Base-by-base conservation (phyloP, 345 rosid genomes). In the Pistacia integerrima region DNA sequence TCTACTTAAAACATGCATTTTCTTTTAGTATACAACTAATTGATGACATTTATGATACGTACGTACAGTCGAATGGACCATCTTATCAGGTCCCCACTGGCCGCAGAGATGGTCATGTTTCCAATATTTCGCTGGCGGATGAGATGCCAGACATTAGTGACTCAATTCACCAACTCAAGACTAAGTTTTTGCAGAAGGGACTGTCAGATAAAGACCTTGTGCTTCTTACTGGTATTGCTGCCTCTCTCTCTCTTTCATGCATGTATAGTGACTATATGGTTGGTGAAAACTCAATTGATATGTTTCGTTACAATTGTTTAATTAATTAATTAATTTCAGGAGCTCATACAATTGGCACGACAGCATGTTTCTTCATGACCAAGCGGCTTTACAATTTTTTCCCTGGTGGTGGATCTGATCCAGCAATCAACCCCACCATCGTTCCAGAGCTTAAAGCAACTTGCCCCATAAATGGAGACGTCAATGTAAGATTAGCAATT, bases 291-390 rank as follows among this genome's bases (percentile, higher is more conserved):
- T 79, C 79, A 72, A 77, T 70, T 81, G 54, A 76, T 64, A 78
- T 82, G 86, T 25, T 25, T 25, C 25, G 25, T 25, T 25, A 25
- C 25, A 25, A 25, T 25, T 25, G 25, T 25, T 25, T 25, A 25
- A 25, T 25, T 25, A 25, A 25, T 25, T 25, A 25, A 25, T 25
- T 25, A 57, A 17, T 67, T 54, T 77, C 92, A 93, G 94, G 90
- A 49, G 97, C 94, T 4, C 98, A 92, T 69, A 89, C 92, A 5
- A 94, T 94, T 66, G 98, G 98, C 36, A 90, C 96, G 33, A 85
- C 94, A 0, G 97, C 97, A 11, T 94, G 97, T 79, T 94, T 94
- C 91, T 94, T 91, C 90, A 85, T 94, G 96, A 84, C 83, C 38
- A 76, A 77, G 8, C 84, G 94, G 36, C 93, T 92, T 54, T 94